A percentile compares a stretch with the other conserved stretches of the same genome.
These are phyloP conservation scores for Coelastrella sp. DNA, from an alignment of 139 green algal species.

Conservation along the genomic window DNA sequence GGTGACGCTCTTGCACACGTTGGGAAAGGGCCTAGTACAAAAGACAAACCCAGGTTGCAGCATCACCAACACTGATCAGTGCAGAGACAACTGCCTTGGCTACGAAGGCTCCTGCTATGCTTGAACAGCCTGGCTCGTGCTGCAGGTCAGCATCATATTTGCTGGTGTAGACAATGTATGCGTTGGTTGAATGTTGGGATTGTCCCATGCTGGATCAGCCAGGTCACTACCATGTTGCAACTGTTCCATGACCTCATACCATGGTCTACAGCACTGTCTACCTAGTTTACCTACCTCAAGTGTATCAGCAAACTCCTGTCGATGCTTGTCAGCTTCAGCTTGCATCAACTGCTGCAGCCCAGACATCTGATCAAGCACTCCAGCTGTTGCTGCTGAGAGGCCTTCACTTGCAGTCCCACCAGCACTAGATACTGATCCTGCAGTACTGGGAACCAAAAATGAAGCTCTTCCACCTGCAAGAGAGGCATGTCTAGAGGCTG, in stretches of 20 bases:
- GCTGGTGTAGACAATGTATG: too few species aligned
- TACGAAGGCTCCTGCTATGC: too few species aligned
- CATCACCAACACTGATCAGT: neutral
- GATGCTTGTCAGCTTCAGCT: constrained; percentile 31
- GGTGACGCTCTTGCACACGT: constrained; percentile 36
- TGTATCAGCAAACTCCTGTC: constrained; percentile 4
- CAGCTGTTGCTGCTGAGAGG: neutral
- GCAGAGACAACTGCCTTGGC: neutral
- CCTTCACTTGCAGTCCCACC: neutral
- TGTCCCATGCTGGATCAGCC: neutral
- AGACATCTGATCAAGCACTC: constrained; percentile 28
- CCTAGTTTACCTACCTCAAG: constrained; percentile 21
- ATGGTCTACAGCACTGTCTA: neutral
- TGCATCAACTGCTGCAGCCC: constrained; percentile 48
- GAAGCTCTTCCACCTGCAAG: neutral
- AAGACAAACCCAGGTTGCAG: neutral
- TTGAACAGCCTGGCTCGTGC: too few species aligned
- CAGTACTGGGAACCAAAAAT: neutral
- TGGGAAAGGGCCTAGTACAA: constrained; percentile 7
- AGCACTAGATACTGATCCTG: too few species aligned
- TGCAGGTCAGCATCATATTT: too few species aligned
- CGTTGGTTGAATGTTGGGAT: too few species aligned
- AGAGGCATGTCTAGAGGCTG: neutral
- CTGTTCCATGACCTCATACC: neutral
- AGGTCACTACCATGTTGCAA: too few species aligned